Evolutionary conservation across 768 basidiomycete species (phyloP), one percentile per base, ranked within the genome.

Genomic region (Pleurotus ostreatus): DNA sequence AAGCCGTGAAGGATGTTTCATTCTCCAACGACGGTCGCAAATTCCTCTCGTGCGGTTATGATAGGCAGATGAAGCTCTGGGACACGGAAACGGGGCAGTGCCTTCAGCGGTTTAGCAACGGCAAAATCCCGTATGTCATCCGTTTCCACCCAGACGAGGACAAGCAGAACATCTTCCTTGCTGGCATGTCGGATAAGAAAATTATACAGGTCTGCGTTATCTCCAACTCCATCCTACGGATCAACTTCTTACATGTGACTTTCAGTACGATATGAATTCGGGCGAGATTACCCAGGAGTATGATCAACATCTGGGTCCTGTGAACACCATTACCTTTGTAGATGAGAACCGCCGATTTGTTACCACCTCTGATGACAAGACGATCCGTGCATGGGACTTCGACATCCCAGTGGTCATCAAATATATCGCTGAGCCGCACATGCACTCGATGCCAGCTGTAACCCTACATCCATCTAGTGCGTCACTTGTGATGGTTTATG

Each of bases 361-460:
- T 53, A 98, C 97, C 2, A 98, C 96, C 12, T 98, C 94, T 8
- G 97, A 99, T 68, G 97, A 99, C 74, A 98, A 98, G 75, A 97
- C 94, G 2, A 97, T 99, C 60, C 87, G 97, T 45, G 96, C 94
- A 15, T 99, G 97, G 97, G 97, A 99, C 70, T 98, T 89, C 70
- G 97, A 99, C 71, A 98, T 99, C 60, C 97, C 97, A 4, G 97
- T 98, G 37, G 94, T 97, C 53, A 98, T 99, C 78, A 99, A 99
- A 71, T 97, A 98, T 70, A 98, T 98, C 57, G 96, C 97, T 16
- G 97, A 99, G 70, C 97, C 97, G 3, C 87, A 94, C 67, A 98
- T 99, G 97, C 95, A 99, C 73, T 97, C 94, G 15, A 98, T 99
- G 95, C 97, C 97, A 5, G 92, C 97, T 15, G 95, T 98, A 46